Percentiles rank a stretch among this genome's conserved stretches.
Evolutionary conservation across 2,329 filamentous ascomycete species (phyloP).

Genomic region (Arthrobotrys sphaeroides): DNA sequence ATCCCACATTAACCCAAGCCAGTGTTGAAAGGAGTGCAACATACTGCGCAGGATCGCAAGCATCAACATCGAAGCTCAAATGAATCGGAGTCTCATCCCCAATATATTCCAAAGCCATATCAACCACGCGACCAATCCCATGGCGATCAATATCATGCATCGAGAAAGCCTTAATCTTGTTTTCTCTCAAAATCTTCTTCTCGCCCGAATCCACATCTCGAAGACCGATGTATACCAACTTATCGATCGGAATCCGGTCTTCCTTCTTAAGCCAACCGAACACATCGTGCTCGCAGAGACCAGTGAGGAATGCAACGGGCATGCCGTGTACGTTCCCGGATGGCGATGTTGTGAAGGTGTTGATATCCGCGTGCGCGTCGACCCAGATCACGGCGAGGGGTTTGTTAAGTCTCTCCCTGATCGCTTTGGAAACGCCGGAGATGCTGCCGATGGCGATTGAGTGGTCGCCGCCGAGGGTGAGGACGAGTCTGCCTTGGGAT

Average conservation of each 20-base stretch:
- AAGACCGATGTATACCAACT: conserved; percentile 96
- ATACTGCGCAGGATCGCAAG: conserved; percentile 82
- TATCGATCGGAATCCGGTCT: conserved; percentile 75
- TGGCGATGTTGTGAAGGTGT: conserved; percentile 87
- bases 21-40: neutral
- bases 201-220: conserved; percentile 92
- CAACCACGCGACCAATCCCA: conserved; percentile 94
- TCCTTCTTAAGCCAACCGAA: conserved; percentile 90
- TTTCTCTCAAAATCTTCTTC: conserved; percentile 87
- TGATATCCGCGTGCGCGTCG: conserved; percentile 97
- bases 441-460: conserved; percentile 95
- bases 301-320: conserved; percentile 91
- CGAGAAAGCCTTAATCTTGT: conserved; percentile 93
- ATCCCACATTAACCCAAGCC: neutral
- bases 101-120: conserved; percentile 97
- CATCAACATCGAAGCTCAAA: conserved; percentile 96
- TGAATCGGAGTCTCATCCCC: conserved; percentile 95
- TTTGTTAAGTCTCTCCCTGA: conserved; percentile 79
- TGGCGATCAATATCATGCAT: conserved; percentile 99
- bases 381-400: conserved; percentile 98
- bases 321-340: conserved; percentile 98
- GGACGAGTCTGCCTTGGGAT: conserved; percentile 80
- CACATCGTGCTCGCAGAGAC: conserved; percentile 76
- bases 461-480: conserved; percentile 96
- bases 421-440: conserved; percentile 84